Conservation (phyloP, 768 basidiomycete genomes). For the Tylopilus plumbeoviolaceoides region DNA sequence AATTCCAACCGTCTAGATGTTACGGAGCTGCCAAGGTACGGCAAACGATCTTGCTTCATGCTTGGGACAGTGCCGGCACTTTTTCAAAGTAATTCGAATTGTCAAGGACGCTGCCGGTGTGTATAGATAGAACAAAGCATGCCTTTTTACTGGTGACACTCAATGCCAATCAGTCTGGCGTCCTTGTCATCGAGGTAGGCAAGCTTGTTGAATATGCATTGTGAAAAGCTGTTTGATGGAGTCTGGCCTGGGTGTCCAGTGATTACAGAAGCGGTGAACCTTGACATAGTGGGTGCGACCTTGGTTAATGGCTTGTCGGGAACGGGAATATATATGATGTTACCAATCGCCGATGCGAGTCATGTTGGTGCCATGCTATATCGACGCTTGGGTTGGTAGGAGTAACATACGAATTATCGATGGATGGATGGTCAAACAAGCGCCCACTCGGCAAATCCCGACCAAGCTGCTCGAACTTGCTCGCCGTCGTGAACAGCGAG, state of each 20-base stretch:
- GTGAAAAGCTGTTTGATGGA: background rate
- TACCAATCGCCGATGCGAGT: conserved; percentile 34
- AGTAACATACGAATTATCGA: no score
- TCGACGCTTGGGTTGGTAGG: no score
- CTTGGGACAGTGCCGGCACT: conserved; percentile 53
- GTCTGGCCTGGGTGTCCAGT: conserved; percentile 26
- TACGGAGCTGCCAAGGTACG: no score
- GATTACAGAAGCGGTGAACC: conserved; percentile 45
- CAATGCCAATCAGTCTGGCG: conserved; percentile 50
- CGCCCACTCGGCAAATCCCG: conserved; percentile 28
- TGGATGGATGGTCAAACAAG: no score
- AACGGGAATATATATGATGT: background rate
- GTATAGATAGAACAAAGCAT: background rate
- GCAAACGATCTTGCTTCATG: conserved; percentile 44
- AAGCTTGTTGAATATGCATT: conserved; percentile 8
- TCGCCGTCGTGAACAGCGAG: conserved; percentile 35
- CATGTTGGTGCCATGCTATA: background rate
- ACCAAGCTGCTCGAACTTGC: conserved; percentile 11
- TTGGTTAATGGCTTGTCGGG: conserved; percentile 15
- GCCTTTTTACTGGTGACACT: conserved; percentile 44
- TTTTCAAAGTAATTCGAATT: conserved; percentile 40
- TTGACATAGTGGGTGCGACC: no score
- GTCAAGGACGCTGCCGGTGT: background rate
- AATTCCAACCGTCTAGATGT: conserved; percentile 24
- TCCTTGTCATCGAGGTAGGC: conserved; percentile 36